phyloP scores from a whole-genome alignment of 192 early-diverging fungal species.

The Coemansia sp. region DNA sequence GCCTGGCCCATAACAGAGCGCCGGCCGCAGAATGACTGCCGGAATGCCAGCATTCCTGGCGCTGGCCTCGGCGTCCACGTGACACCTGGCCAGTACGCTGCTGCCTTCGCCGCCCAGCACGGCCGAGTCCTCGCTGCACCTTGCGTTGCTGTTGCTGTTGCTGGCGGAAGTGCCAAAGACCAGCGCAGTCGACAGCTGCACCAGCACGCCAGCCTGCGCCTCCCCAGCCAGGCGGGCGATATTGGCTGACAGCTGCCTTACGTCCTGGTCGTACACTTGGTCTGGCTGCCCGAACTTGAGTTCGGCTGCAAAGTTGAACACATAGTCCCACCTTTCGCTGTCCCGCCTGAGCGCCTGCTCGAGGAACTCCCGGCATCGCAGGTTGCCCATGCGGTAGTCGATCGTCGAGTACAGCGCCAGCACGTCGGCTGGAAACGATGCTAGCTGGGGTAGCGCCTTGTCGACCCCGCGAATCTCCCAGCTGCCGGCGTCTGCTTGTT shows the following conservation, averaged over 20 bases:
- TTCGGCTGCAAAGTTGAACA: conserved; percentile 93
- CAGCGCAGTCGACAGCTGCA: conserved; percentile 87
- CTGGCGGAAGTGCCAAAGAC: conserved; percentile 63
- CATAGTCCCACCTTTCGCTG: conserved; percentile 82
- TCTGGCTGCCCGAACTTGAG: conserved; percentile 87
- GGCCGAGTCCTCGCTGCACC: conserved; percentile 17
- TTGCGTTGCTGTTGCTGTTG: neutral
- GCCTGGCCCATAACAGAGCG: conserved; percentile 82
- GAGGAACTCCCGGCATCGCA: conserved; percentile 38
- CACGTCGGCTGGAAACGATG: conserved; percentile 18
- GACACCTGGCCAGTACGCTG: conserved; percentile 19
- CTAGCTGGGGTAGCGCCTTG: conserved; percentile 39
- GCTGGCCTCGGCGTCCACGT: conserved; percentile 27
- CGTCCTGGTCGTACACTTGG: conserved; percentile 58
- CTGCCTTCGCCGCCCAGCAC: conserved; percentile 12
- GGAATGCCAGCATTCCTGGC: conserved; percentile 53
- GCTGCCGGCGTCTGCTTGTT: neutral
- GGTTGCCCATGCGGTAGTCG: conserved; percentile 50
- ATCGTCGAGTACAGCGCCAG: conserved; percentile 23
- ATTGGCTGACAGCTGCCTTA: conserved; percentile 61
- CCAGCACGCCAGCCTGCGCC: conserved; percentile 67
- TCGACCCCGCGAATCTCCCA: conserved; percentile 47
- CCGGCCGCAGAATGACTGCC: conserved; percentile 79
- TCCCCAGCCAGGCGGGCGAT: conserved; percentile 82
- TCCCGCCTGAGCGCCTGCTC: conserved; percentile 68